A percentile compares a stretch with the other conserved stretches of the same genome.
Conservation (phyloP, 1,284 basidiomycete genomes). For the Veloboletus limbatus region DNA sequence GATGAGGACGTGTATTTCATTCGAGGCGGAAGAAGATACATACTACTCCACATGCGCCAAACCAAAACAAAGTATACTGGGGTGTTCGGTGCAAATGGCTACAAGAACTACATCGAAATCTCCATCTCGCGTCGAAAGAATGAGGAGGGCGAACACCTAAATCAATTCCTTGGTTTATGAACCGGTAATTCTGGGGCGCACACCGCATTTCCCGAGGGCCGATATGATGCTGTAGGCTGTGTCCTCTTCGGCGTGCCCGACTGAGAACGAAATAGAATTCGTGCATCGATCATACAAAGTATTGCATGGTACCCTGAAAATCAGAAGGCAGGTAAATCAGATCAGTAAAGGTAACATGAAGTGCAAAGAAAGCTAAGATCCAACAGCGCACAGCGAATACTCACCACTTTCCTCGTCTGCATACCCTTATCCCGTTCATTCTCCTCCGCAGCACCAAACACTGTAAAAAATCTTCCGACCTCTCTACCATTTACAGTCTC, state of each 20-base stretch:
- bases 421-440: constrained; percentile 78
- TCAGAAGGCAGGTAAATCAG: neutral
- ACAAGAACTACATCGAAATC: too few relatives aligned
- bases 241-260: neutral
- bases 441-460: constrained; percentile 82
- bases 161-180: too few relatives aligned
- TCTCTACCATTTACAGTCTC: constrained; percentile 13
- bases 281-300: constrained; percentile 30
- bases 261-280: constrained; percentile 5
- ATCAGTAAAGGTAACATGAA: constrained; percentile 1
- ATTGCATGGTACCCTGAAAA: constrained; percentile 31
- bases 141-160: too few relatives aligned
- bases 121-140: too few relatives aligned
- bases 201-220: too few relatives aligned
- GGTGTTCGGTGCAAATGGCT: too few relatives aligned
- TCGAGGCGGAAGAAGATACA: too few relatives aligned
- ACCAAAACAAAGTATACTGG: too few relatives aligned
- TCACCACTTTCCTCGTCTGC: constrained; percentile 61
- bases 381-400: constrained; percentile 25
- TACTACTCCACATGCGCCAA: too few relatives aligned
- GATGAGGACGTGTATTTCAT: too few relatives aligned
- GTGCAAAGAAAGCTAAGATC: neutral
- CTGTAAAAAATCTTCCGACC: constrained; percentile 55
- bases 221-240: neutral
- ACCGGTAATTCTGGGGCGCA: too few relatives aligned